Conservation (phyloP, 805 yeast genomes). For the Pichia pseudocactophila region DNA sequence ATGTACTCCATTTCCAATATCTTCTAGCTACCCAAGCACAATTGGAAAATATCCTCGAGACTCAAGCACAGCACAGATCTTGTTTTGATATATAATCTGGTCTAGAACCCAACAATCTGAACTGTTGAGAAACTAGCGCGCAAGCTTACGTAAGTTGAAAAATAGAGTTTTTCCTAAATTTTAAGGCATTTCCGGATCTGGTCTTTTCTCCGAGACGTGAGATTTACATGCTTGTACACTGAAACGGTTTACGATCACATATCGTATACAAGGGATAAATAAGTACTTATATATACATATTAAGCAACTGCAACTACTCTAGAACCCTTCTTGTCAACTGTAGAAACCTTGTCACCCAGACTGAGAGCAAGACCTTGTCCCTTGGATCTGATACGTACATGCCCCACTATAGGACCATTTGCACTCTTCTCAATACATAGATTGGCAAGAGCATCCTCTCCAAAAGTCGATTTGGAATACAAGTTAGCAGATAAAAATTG, state of each 20-base stretch:
- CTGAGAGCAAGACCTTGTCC: constrained; percentile 96
- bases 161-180: too few relatives aligned
- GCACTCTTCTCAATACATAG: constrained; percentile 80
- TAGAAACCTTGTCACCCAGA: constrained; percentile 88
- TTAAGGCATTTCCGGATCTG: too few relatives aligned
- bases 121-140: too few relatives aligned
- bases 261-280: not conserved
- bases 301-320: constrained; percentile 27
- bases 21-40: too few relatives aligned
- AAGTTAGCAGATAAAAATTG: constrained; percentile 89
- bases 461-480: constrained; percentile 87
- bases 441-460: constrained; percentile 96
- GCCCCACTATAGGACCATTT: constrained; percentile 77
- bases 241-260: too few relatives aligned
- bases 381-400: constrained; percentile 92
- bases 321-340: constrained; percentile 52
- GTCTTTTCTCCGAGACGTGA: too few relatives aligned
- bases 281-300: constrained; percentile 18
- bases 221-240: too few relatives aligned
- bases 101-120: too few relatives aligned
- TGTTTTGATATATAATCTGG: too few relatives aligned
- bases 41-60: too few relatives aligned
- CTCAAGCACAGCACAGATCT: too few relatives aligned
- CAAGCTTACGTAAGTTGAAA: too few relatives aligned
- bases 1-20: constrained; percentile 2